Evolutionary conservation across 345 rosid genomes (phyloP).

Genomic region (Hibiscus tridactylites): DNA sequence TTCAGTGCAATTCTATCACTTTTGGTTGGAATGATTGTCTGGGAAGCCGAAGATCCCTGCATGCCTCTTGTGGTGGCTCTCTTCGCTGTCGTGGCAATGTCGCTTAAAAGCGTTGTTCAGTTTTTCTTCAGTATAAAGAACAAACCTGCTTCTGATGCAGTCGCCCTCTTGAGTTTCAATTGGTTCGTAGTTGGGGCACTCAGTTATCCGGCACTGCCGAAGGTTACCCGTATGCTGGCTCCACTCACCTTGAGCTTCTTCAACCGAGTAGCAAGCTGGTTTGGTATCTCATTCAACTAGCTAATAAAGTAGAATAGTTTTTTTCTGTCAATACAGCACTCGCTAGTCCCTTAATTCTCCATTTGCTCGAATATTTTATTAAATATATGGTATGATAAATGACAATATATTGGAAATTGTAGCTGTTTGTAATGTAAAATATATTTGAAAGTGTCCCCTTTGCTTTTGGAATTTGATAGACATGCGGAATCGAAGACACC

Average conservation of each 20-base stretch:
- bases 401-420: too few relatives aligned
- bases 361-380: too few relatives aligned
- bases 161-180: conserved; percentile 71
- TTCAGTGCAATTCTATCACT: conserved; percentile 56
- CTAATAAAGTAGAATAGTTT: too few relatives aligned
- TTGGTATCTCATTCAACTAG: conserved; percentile 18
- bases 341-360: too few relatives aligned
- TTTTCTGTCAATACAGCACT: too few relatives aligned
- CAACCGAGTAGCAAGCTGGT: conserved; percentile 17
- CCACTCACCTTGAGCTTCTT: conserved; percentile 15
- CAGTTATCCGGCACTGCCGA: conserved; percentile 58
- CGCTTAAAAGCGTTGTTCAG: conserved; percentile 56
- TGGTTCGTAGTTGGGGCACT: conserved; percentile 80
- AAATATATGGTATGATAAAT: too few relatives aligned
- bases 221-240: conserved; percentile 31
- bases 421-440: too few relatives aligned
- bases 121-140: conserved; percentile 55
- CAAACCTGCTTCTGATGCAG: conserved; percentile 70
- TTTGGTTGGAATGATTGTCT: conserved; percentile 56
- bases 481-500: too few relatives aligned
- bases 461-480: too few relatives aligned
- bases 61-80: conserved; percentile 75
- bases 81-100: conserved; percentile 62
- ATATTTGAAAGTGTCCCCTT: too few relatives aligned
- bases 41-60: conserved; percentile 55